Base-by-base conservation (phyloP, 768 basidiomycete genomes). In the Infundibulicybe gibba region DNA sequence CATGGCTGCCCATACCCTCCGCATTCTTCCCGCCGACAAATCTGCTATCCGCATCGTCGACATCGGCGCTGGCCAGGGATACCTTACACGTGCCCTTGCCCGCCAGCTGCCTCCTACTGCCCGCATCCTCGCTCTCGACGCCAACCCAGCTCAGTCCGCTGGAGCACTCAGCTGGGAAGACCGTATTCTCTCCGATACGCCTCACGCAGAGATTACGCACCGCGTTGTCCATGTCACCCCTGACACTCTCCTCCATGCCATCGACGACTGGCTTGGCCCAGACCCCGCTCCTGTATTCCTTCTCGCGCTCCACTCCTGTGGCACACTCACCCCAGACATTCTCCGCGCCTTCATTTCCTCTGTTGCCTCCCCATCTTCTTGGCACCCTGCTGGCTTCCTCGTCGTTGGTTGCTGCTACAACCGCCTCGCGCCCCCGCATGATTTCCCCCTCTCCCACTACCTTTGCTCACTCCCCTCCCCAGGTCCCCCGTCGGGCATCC, bases 351-450 rank as follows among this genome's bases (percentile, higher is more conserved):
- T 77, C 53, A 11, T 54, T 53, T 63, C 60, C 25, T 12, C 41
- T 13, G 19, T 41, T n/a, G 17, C 40, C 8, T 34, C 53, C 12
- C 41, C 34, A 10, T 9, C 39, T 9, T 34, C 34, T 16, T 87
- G 85, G 86, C 62, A 54, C 37, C 71, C 80, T 4, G 67, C 70
- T 13, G 80, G 70, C 2, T 68, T 78, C 1, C 72, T 86, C 37
- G 72, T 81, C 6, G 86, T 89, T 13, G 87, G 88, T 3, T 90
- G 88, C 50, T 90, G 88, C 61, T 90, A 90, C 61, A 89, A 90
- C 58, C 69, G 87, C 51, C 75, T 89, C 66, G 63, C 68, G 25
- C 63, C 72, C 35, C 50, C 47, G 20, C 47, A 39, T 44, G 85
- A 84, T 61, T 81, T 82, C 54, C 82, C 81, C 12, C 64, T 83